phyloP scores from a whole-genome alignment of 768 basidiomycete species.

The Macrolepiota fuliginosa region DNA sequence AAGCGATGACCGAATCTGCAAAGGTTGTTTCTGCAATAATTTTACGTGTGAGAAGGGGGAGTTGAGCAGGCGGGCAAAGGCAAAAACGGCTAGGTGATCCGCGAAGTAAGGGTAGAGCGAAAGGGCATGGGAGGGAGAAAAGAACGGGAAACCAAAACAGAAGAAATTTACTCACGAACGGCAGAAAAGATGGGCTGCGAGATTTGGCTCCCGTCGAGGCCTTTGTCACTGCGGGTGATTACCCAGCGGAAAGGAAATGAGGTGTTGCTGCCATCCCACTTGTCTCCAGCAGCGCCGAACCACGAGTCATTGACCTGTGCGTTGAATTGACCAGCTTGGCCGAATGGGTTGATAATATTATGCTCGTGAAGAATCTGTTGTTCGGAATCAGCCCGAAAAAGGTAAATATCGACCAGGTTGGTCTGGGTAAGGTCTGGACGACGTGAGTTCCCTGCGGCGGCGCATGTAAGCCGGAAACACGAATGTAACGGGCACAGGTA shows the following conservation, averaged over 20 bases:
- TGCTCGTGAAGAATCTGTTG: conserved; percentile 41
- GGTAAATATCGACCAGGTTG: conserved; percentile 70
- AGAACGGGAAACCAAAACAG: background rate
- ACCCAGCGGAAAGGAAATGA: conserved; percentile 78
- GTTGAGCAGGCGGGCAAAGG: conserved; percentile 10
- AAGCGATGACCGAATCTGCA: conserved; percentile 61
- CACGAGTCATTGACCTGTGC: conserved; percentile 71
- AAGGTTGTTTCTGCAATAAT: conserved; percentile 64
- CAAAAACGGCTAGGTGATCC: conserved; percentile 6
- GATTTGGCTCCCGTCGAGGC: conserved; percentile 55
- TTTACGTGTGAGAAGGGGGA: conserved; percentile 13
- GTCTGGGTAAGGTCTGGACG: conserved; percentile 63
- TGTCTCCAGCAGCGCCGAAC: conserved; percentile 56
- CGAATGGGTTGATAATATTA: conserved; percentile 42
- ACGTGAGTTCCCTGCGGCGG: conserved; percentile 65
- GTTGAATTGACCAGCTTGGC: conserved; percentile 51
- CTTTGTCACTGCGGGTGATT: conserved; percentile 56
- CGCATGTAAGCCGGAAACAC: conserved; percentile 15
- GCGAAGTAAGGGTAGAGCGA: conserved; percentile 5
- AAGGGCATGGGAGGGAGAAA: background rate
- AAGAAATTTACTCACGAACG: conserved; percentile 58
- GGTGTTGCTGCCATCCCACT: conserved; percentile 49
- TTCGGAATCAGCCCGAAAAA: conserved; percentile 71
- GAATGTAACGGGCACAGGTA: conserved; percentile 12
- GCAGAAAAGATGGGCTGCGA: conserved; percentile 77